phyloP scores from a whole-genome alignment of 1,284 basidiomycete species.

The Ceratobasidium sp. region DNA sequence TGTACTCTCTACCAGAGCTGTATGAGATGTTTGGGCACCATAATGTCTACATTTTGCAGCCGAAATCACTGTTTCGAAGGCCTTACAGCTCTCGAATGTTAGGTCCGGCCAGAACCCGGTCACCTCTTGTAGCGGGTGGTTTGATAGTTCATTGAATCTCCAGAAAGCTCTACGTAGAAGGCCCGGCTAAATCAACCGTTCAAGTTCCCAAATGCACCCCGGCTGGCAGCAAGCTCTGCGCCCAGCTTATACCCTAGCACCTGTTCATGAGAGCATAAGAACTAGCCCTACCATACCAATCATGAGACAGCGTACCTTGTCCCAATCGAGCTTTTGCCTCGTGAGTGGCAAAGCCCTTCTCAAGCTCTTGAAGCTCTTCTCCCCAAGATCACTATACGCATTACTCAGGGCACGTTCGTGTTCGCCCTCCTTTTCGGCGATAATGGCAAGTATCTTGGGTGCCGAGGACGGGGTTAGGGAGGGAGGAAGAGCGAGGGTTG shows the following conservation, averaged over 20 bases:
- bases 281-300: background rate
- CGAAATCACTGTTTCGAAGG: no score
- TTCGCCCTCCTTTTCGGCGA: conserved; percentile 79
- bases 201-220: conserved; percentile 64
- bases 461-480: conserved; percentile 59
- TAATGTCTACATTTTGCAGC: no score
- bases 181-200: background rate
- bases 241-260: conserved; percentile 88
- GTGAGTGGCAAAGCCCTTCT: conserved; percentile 89
- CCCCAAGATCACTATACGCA: conserved; percentile 85
- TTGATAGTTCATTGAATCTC: background rate
- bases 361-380: conserved; percentile 91
- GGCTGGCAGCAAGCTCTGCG: conserved; percentile 79
- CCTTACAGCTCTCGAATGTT: no score
- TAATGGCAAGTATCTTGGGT: conserved; percentile 80
- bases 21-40: no score
- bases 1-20: no score
- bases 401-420: conserved; percentile 83
- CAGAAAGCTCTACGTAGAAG: background rate
- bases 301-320: conserved; percentile 69
- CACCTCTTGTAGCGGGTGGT: no score
- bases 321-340: conserved; percentile 94
- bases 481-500: conserved; percentile 72
- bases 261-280: conserved; percentile 55
- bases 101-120: no score